Percentiles rank a stretch among this genome's conserved stretches.
Evolutionary conservation across 306 rosid genomes (phyloP).

Genomic region (Boehmeria nivea): DNA sequence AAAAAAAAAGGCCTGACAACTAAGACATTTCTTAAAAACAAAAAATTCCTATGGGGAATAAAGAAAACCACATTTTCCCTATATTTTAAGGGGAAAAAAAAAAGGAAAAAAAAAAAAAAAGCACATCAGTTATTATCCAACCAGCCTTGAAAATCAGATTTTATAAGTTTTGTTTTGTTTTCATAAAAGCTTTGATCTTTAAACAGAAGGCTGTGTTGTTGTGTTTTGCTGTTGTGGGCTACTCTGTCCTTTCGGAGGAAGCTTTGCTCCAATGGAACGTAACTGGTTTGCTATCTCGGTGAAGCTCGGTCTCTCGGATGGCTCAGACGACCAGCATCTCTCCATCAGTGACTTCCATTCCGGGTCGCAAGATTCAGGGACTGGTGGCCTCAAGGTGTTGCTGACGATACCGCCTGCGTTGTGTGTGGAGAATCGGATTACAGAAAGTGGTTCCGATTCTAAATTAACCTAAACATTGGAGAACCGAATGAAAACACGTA

Average conservation of each 20-base stretch:
- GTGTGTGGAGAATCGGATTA: too few species aligned
- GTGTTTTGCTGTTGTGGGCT: conserved; percentile 49
- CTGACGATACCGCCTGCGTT: conserved; percentile 92
- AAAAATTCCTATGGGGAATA: conserved; percentile 12
- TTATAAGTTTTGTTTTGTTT: conserved; percentile 5
- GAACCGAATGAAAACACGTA: not conserved
- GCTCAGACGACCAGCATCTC: conserved; percentile 85
- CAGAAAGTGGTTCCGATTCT: not conserved
- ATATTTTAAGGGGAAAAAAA: not conserved
- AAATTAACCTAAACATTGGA: too few species aligned
- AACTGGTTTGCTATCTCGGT: conserved; percentile 64
- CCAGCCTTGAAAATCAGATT: not conserved
- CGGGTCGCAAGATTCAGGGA: conserved; percentile 65
- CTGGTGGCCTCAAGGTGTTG: conserved; percentile 76
- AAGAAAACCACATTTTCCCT: conserved; percentile 15
- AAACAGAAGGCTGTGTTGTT: conserved; percentile 24
- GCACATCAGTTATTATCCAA: conserved; percentile 15
- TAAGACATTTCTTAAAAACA: not conserved
- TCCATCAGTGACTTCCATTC: conserved; percentile 82
- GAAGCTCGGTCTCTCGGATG: conserved; percentile 75
- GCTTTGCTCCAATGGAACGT: conserved; percentile 62
- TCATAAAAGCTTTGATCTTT: conserved; percentile 29
- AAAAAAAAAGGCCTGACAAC: not conserved
- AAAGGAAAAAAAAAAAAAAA: conserved; percentile 14
- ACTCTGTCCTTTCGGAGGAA: conserved; percentile 56